These are phyloP conservation scores for Colletotrichum agaves DNA, from an alignment of 2,329 filamentous ascomycete genomes.

Conservation along the genomic window DNA sequence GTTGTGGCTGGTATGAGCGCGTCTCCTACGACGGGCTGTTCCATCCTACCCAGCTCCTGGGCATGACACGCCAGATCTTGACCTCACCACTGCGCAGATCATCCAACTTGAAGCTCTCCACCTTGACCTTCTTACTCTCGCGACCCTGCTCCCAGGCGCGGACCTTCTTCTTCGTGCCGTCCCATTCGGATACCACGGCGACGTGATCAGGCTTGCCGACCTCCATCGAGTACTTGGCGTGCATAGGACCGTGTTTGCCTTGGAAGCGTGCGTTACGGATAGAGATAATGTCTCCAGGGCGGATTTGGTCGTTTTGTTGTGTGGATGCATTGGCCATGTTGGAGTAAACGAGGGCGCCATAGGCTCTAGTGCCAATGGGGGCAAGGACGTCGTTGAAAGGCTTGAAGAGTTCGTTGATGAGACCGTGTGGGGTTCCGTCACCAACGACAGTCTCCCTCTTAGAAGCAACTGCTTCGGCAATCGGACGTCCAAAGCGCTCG, in stretches of 20 bases:
- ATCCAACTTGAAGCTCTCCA: conserved; percentile 93
- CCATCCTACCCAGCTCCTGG: conserved; percentile 93
- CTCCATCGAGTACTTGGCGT: conserved; percentile 90
- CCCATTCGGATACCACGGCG: conserved; percentile 93
- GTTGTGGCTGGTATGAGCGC: conserved; percentile 31
- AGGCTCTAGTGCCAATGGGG: conserved; percentile 89
- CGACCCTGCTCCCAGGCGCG: conserved; percentile 94
- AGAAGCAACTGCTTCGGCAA: conserved; percentile 74
- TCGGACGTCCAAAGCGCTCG: conserved; percentile 80
- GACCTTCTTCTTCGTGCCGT: conserved; percentile 98
- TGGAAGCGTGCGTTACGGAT: conserved; percentile 95
- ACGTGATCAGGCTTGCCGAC: conserved; percentile 92
- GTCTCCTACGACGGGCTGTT: conserved; percentile 67
- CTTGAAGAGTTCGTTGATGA: conserved; percentile 83
- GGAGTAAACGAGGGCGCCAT: conserved; percentile 91
- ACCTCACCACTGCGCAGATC: conserved; percentile 94
- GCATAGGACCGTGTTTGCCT: conserved; percentile 94
- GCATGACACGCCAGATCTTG: conserved; percentile 97
- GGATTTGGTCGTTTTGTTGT: conserved; percentile 90
- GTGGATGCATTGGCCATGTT: conserved; percentile 96
- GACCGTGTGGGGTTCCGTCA: conserved; percentile 81
- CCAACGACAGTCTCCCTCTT: conserved; percentile 85
- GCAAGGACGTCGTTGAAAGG: conserved; percentile 78
- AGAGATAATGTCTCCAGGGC: conserved; percentile 90
- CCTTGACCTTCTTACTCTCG: conserved; percentile 91